Base-by-base conservation (phyloP, 202 grass and related monocot species). In the Musa balbisiana region DNA sequence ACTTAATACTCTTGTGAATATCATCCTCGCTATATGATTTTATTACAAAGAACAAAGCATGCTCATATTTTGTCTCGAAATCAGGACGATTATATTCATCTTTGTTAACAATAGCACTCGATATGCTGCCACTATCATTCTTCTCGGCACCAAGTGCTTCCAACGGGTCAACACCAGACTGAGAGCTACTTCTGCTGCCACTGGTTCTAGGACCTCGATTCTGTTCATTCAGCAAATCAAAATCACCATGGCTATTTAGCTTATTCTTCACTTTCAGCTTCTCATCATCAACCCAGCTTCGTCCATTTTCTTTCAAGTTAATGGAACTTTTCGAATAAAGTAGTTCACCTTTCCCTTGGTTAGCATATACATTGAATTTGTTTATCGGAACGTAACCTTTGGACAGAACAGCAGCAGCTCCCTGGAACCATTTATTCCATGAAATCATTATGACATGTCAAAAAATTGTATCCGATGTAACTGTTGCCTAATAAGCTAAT, bases 11-110 rank as follows among this genome's bases (percentile, higher is more conserved):
- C 78, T 90, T 96, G 87, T 96, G 92, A 76, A 96, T 83, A 86
- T 96, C 92, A 82, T 96, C 92, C 82, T 96, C 92, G 3, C 92
- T 96, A 54, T 96, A 96, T 74, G 92, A 96, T 81, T 96, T 96
- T 81, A 96, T 96, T 59, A 96, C 87, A 81, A 92, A 96, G 78
- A 88, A 96, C 16, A 90, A 73, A 79, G 92, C 92, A 60, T 96
- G 87, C 25, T 90, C 85, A 83, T 90, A 88, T 49, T 87, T 92
- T 2, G 87, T 90, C 62, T 76, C 80, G 79, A 96, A 96, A 85
- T 90, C 92, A 80, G 82, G 65, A 83, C 76, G 71, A 80, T 92
- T 92, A 74, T 82, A 92, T 83, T 83, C 73, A 74, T 87, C 88
- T 79, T 71, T 85, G 66, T 68, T 87, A 58, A 88, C 65, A 53